Percentiles rank a stretch among this genome's conserved stretches.
phyloP scores from a whole-genome alignment of 2,329 filamentous ascomycete species.

The Diplocarpon rosae region DNA sequence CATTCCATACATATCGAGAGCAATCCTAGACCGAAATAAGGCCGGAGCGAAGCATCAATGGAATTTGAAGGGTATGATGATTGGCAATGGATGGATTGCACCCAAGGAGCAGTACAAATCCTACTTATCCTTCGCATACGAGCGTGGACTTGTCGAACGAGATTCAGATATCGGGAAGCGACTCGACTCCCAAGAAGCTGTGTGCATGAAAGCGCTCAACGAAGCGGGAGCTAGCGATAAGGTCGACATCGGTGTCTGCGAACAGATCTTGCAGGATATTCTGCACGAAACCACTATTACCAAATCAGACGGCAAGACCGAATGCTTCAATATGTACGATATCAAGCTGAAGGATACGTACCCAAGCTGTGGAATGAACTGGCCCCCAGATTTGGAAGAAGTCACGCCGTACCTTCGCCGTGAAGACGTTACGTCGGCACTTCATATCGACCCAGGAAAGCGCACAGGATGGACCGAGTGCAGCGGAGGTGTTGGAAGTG shows the following conservation, averaged over 20 bases:
- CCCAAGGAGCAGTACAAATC: constrained; percentile 81
- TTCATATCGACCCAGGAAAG: constrained; percentile 76
- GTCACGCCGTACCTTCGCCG: constrained; percentile 79
- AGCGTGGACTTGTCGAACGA: constrained; percentile 60
- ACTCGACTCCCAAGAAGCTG: constrained; percentile 57
- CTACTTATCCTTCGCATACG: constrained; percentile 72
- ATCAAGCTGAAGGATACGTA: constrained; percentile 71
- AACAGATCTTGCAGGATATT: constrained; percentile 63
- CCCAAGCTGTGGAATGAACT: constrained; percentile 91
- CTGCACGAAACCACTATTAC: constrained; percentile 52
- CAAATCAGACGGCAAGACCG: constrained; percentile 36
- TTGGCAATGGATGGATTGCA: constrained; percentile 97
- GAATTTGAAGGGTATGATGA: constrained; percentile 76
- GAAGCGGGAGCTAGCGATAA: constrained; percentile 45
- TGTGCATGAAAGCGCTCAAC: constrained; percentile 53
- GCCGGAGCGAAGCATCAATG: constrained; percentile 44
- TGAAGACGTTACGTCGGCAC: constrained; percentile 63
- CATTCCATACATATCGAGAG: constrained; percentile 92
- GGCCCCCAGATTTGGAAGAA: constrained; percentile 74
- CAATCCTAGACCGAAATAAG: constrained; percentile 81
- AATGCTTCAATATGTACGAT: constrained; percentile 96
- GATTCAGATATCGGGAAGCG: constrained; percentile 51
- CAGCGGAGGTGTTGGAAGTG: constrained; percentile 61
- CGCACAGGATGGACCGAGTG: constrained; percentile 88
- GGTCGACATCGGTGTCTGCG: constrained; percentile 63